Conservation (phyloP, 192 early-diverging fungal species). For the Pilobolus umbonatus region DNA sequence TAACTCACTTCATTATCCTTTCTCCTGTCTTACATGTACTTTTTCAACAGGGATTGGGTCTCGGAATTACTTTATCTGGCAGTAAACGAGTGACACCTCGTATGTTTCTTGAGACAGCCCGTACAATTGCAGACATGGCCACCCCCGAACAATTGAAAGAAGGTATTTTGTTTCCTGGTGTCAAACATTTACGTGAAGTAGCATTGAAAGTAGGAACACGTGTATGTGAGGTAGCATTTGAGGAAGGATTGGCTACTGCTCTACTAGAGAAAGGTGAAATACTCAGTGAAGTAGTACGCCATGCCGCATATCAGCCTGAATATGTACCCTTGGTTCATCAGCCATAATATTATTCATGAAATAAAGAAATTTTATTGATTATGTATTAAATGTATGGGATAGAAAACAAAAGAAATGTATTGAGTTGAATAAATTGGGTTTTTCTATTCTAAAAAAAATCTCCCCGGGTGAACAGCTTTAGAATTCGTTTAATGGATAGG, state of each 20-base stretch:
- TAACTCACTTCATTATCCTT: neutral
- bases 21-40: neutral
- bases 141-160: conserved; percentile 60
- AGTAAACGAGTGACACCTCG: conserved; percentile 66
- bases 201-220: conserved; percentile 77
- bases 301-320: conserved; percentile 41
- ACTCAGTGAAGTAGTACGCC: conserved; percentile 33
- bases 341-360: no score
- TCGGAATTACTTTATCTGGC: conserved; percentile 76
- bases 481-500: conserved; percentile 34
- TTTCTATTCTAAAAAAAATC: no score
- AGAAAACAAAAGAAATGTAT: no score
- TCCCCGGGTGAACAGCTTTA: no score
- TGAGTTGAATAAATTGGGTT: no score
- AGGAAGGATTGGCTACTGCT: conserved; percentile 37
- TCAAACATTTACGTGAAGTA: conserved; percentile 83
- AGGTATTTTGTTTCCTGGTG: conserved; percentile 78
- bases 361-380: no score
- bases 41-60: conserved; percentile 66
- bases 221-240: conserved; percentile 55
- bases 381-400: no score
- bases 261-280: conserved; percentile 28
- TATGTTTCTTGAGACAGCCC: conserved; percentile 80
- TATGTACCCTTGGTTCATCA: conserved; percentile 34
- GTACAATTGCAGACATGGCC: conserved; percentile 72